Conservation (phyloP, 352 stramenopile genomes). For the Globisporangium solare region DNA sequence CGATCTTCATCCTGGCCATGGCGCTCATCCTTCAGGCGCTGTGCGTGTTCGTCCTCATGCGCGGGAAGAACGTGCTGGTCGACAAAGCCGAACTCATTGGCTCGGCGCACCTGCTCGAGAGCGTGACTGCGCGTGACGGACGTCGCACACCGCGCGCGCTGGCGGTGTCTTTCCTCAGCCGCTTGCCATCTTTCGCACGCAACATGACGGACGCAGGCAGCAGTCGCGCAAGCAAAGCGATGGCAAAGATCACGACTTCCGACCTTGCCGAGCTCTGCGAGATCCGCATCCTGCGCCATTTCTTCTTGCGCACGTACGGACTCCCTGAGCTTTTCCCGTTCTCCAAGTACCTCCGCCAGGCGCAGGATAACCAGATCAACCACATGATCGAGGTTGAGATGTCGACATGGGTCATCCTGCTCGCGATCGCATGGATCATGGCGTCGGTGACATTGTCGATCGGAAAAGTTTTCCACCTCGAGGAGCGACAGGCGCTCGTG, state of each 20-base stretch:
- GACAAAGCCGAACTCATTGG: conserved; percentile 45
- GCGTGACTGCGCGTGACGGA: not conserved
- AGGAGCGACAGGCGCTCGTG: conserved; percentile 28
- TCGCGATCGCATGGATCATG: conserved; percentile 40
- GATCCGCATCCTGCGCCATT: conserved; percentile 34
- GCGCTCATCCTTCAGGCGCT: conserved; percentile 49
- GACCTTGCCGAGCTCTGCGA: conserved; percentile 22
- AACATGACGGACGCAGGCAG: not conserved
- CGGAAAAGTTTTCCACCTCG: conserved; percentile 7
- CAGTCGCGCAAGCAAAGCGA: not conserved
- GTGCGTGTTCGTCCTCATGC: conserved; percentile 39
- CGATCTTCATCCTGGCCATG: conserved; percentile 50
- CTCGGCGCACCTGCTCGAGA: conserved; percentile 30
- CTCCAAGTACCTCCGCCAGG: conserved; percentile 68
- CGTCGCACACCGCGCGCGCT: not conserved
- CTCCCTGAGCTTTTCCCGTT: conserved; percentile 60
- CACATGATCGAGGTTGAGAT: conserved; percentile 78
- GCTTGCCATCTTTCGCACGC: conserved; percentile 3
- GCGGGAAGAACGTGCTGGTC: conserved; percentile 27
- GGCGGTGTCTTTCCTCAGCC: not conserved
- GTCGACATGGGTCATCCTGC: conserved; percentile 55
- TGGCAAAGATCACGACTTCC: not conserved
- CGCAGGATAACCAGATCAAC: conserved; percentile 72
- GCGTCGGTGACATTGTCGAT: conserved; percentile 17
- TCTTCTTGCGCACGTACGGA: conserved; percentile 39